These are phyloP conservation scores for Xylariales sp. DNA, from an alignment of 2,329 filamentous ascomycete genomes.

Conservation along the genomic window DNA sequence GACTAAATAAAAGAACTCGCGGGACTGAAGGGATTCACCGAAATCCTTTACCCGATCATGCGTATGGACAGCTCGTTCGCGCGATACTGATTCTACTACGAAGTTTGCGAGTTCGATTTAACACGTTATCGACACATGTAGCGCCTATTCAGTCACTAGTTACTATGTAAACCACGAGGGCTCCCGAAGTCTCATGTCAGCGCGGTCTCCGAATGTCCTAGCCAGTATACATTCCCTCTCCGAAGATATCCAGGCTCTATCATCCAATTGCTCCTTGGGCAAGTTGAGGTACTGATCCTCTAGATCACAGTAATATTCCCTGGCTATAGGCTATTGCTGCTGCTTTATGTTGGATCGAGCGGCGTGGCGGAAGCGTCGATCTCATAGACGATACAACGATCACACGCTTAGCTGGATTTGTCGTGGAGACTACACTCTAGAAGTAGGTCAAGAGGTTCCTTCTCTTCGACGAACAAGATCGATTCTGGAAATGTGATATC, in stretches of 20 bases:
- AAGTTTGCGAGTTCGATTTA: neutral
- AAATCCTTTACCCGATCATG: neutral
- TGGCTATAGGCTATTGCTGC: too few species aligned
- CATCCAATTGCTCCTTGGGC: neutral
- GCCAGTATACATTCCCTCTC: neutral
- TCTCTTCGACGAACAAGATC: neutral
- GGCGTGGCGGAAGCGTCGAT: neutral
- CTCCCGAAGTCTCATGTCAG: neutral
- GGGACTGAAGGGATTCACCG: neutral
- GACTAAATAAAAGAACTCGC: neutral
- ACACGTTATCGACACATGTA: neutral
- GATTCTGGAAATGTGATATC: neutral
- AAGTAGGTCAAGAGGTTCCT: too few species aligned
- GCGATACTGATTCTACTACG: neutral
- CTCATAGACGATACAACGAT: neutral
- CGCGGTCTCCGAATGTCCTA: neutral
- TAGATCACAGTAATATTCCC: neutral
- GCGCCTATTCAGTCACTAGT: neutral
- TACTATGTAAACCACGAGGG: neutral
- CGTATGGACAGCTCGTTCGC: neutral
- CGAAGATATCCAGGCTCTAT: neutral
- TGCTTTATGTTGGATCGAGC: too few species aligned
- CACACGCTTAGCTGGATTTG: neutral
- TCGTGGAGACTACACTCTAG: neutral
- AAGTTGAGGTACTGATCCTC: neutral